Conservation (phyloP, 1,284 basidiomycete species). For the Termitomyces sp. region DNA sequence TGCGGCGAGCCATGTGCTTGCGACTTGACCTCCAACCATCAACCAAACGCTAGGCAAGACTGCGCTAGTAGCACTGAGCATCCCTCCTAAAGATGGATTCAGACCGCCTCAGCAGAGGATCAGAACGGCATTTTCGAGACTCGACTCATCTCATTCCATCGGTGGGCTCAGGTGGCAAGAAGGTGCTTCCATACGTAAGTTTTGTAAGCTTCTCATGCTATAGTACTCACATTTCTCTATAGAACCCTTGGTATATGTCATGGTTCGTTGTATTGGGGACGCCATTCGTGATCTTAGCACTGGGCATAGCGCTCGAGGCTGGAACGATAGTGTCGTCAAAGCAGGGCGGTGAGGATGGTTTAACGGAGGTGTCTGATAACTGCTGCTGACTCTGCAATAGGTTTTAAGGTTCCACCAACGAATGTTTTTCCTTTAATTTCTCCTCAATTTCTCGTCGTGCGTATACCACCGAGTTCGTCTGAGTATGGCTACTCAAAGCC, state of each 20-base stretch:
- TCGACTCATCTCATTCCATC: slow-evolving; percentile 15
- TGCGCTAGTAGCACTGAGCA: background rate
- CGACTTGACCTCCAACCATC: background rate
- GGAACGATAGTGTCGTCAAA: slow-evolving; percentile 35
- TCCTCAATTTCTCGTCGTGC: slow-evolving; percentile 50
- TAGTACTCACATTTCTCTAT: background rate
- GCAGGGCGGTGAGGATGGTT: slow-evolving; percentile 33
- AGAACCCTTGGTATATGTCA: slow-evolving; percentile 44
- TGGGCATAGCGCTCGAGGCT: slow-evolving; percentile 48
- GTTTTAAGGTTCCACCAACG: slow-evolving; percentile 44
- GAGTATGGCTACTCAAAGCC: background rate
- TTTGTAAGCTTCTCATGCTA: background rate
- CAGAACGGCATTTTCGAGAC: background rate
- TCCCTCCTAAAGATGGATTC: background rate
- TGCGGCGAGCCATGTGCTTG: background rate
- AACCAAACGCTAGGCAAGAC: background rate
- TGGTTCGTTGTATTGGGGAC: slow-evolving; percentile 37
- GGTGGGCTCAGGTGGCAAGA: slow-evolving; percentile 27
- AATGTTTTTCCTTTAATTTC: slow-evolving; percentile 47
- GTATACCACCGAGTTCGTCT: slow-evolving; percentile 14
- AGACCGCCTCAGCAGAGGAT: background rate
- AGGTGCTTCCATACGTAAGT: slow-evolving; percentile 41
- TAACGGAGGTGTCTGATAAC: background rate
- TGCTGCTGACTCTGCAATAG: slow-evolving; percentile 25
- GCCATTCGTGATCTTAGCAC: slow-evolving; percentile 35